Conservation (phyloP, 2,329 filamentous ascomycete species). For the Sporothrix brunneoviolacea region DNA sequence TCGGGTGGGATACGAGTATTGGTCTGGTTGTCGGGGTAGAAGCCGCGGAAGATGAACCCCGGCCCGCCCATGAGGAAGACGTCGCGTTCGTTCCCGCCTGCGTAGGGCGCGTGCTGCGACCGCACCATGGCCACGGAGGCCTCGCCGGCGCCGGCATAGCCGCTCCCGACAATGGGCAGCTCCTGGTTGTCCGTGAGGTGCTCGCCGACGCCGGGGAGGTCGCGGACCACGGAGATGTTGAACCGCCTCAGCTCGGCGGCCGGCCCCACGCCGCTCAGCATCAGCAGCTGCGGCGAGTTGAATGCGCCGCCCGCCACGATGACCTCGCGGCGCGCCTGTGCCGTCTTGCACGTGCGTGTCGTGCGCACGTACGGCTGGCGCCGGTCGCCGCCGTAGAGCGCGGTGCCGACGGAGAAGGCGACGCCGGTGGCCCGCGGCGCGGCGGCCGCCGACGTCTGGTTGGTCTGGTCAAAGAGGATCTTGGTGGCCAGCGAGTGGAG, state of each 20-base stretch:
- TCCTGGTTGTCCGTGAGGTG: constrained; percentile 42
- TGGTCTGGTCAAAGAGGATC: constrained; percentile 22
- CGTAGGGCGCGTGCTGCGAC: too few species aligned
- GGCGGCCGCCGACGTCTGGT: constrained; percentile 5
- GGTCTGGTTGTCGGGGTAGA: constrained; percentile 41
- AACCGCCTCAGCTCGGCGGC: constrained; percentile 31
- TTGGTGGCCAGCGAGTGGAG: constrained; percentile 27
- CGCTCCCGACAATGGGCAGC: constrained; percentile 20
- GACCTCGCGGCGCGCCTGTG: constrained; percentile 33
- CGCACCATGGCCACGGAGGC: too few species aligned
- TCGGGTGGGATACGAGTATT: constrained; percentile 24
- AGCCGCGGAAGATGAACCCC: constrained; percentile 43
- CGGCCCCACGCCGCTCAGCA: constrained; percentile 26
- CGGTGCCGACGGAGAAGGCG: constrained; percentile 28
- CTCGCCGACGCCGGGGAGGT: constrained; percentile 44
- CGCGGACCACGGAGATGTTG: constrained; percentile 37
- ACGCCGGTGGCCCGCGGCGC: constrained; percentile 28
- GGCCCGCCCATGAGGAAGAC: constrained; percentile 38
- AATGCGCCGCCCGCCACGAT: constrained; percentile 44
- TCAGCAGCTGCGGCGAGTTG: constrained; percentile 45
- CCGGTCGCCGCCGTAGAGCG: constrained; percentile 30
- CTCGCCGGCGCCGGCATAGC: constrained; percentile 42
- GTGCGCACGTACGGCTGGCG: constrained; percentile 24
- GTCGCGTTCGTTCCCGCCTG: neutral
- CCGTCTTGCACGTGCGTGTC: constrained; percentile 18